Conservation (phyloP, 768 basidiomycete species). For the Leccinum incarnatum region DNA sequence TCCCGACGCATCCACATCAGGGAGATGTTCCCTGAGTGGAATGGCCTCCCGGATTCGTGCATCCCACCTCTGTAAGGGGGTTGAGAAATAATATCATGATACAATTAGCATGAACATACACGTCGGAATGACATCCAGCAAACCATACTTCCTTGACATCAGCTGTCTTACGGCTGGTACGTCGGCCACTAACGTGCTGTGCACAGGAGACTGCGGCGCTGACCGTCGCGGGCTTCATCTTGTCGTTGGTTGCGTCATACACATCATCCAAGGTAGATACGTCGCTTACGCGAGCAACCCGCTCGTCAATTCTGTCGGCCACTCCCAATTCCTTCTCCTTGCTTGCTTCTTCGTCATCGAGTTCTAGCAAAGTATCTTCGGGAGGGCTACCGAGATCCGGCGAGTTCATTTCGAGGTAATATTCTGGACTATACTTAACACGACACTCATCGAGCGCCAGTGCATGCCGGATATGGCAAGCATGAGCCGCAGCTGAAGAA, state of each 20-base stretch:
- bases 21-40: constrained; percentile 17
- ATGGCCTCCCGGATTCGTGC: constrained; percentile 10
- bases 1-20: constrained; percentile 33
- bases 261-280: not conserved
- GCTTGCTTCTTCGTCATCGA: not conserved
- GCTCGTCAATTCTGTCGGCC: not conserved
- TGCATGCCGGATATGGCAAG: constrained; percentile 59
- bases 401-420: constrained; percentile 28
- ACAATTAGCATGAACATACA: constrained; percentile 13
- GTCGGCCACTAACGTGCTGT: not conserved
- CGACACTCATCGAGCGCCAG: constrained; percentile 60
- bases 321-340: not conserved
- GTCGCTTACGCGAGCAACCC: not conserved
- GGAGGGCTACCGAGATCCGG: constrained; percentile 12
- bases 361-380: constrained; percentile 26
- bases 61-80: constrained; percentile 13
- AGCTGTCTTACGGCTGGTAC: not conserved
- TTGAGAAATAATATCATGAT: not conserved
- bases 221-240: not conserved
- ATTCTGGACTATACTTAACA: constrained; percentile 51
- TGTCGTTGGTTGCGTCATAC: not conserved
- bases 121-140: constrained; percentile 36
- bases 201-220: not conserved
- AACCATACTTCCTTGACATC: constrained; percentile 34
- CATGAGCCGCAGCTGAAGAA: constrained; percentile 50